Percentiles rank a stretch among this genome's conserved stretches.
phyloP scores from a whole-genome alignment of 192 early-diverging fungal species.

The Helicostylum pulchrum region DNA sequence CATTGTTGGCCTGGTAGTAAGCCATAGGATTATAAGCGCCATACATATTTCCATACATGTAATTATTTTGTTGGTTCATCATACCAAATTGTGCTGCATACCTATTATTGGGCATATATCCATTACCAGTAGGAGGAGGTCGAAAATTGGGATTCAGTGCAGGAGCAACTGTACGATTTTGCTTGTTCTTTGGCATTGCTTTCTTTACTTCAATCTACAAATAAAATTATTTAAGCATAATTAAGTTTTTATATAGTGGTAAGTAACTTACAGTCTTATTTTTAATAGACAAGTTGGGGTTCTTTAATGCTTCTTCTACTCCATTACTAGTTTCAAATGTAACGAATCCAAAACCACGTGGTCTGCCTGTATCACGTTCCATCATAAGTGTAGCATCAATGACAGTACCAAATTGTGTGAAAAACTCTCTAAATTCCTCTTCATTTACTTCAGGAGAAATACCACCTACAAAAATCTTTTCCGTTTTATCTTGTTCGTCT shows the following conservation, averaged over 20 bases:
- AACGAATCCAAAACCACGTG: constrained; percentile 94
- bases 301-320: constrained; percentile 75
- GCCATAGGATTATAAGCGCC: constrained; percentile 36
- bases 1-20: constrained; percentile 30
- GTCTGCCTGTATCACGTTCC: constrained; percentile 80
- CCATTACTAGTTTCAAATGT: constrained; percentile 76
- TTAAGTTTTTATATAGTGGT: background rate
- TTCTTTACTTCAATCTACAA: constrained; percentile 64
- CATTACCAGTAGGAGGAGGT: constrained; percentile 16
- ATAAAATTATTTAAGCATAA: background rate
- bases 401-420: constrained; percentile 80
- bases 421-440: constrained; percentile 80
- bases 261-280: constrained; percentile 67
- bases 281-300: constrained; percentile 63
- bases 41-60: constrained; percentile 33
- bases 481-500: constrained; percentile 72
- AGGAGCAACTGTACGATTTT: constrained; percentile 19
- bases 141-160: constrained; percentile 25
- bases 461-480: constrained; percentile 94
- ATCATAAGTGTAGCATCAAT: constrained; percentile 83
- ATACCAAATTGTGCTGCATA: constrained; percentile 15
- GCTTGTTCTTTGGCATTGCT: constrained; percentile 60
- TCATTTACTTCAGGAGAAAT: constrained; percentile 82
- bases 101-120: constrained; percentile 33
- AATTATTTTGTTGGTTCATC: constrained; percentile 25